phyloP scores from a whole-genome alignment of 2,329 filamentous ascomycete species.

The Sclerotinia borealis region DNA sequence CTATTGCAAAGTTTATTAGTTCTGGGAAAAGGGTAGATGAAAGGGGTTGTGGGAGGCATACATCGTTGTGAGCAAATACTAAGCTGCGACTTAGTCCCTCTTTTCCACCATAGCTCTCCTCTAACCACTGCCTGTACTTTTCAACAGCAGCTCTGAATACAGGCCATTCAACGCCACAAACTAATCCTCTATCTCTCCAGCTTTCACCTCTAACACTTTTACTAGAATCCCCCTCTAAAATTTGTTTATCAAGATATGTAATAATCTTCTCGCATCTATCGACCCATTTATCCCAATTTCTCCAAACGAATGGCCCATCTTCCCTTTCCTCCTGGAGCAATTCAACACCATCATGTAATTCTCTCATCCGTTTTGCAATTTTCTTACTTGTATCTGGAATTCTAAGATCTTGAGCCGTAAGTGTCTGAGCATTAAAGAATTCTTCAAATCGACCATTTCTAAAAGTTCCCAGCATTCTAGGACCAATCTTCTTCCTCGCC shows the following conservation, averaged over 20 bases:
- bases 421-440: slow-evolving; percentile 77
- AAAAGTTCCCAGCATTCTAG: slow-evolving; percentile 85
- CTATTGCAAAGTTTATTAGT: slow-evolving; percentile 38
- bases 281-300: slow-evolving; percentile 76
- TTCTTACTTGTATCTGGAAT: slow-evolving; percentile 79
- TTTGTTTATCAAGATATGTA: slow-evolving; percentile 50
- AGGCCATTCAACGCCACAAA: slow-evolving; percentile 80
- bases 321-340: slow-evolving; percentile 71
- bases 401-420: slow-evolving; percentile 71
- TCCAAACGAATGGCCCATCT: slow-evolving; percentile 76
- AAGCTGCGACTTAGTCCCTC: slow-evolving; percentile 65
- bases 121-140: slow-evolving; percentile 71
- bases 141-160: slow-evolving; percentile 68
- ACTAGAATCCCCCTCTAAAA: slow-evolving; percentile 33
- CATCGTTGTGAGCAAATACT: slow-evolving; percentile 97
- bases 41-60: slow-evolving; percentile 44
- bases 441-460: slow-evolving; percentile 94
- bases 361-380: slow-evolving; percentile 96
- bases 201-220: slow-evolving; percentile 36
- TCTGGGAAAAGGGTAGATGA: slow-evolving; percentile 14
- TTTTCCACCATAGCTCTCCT: slow-evolving; percentile 61
- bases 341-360: slow-evolving; percentile 90
- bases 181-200: slow-evolving; percentile 66
- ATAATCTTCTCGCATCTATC: slow-evolving; percentile 50
- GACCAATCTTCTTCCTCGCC: slow-evolving; percentile 87